Conservation (phyloP, 371 early-diverging fungal genomes). For the Lichtheimia ramosa region DNA sequence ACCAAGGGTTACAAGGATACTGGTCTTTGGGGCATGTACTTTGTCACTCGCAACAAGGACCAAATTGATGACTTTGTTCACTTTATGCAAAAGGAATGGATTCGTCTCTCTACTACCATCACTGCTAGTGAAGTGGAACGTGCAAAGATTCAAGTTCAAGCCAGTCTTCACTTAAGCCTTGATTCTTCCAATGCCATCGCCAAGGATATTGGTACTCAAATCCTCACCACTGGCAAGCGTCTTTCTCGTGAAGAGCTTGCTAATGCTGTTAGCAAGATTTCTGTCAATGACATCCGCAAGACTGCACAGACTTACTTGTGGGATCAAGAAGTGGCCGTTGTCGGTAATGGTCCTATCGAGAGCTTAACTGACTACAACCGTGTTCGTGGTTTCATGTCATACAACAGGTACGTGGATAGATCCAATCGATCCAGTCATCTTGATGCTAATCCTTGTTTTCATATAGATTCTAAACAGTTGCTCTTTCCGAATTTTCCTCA, state of each 20-base stretch:
- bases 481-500: neutral
- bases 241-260: constrained; percentile 82
- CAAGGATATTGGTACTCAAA: constrained; percentile 93
- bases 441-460: neutral
- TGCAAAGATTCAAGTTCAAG: constrained; percentile 94
- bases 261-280: constrained; percentile 77
- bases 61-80: constrained; percentile 85
- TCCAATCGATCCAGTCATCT: neutral
- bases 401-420: constrained; percentile 31
- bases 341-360: constrained; percentile 54
- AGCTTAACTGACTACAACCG: constrained; percentile 85
- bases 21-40: constrained; percentile 93
- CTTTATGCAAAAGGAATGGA: constrained; percentile 89
- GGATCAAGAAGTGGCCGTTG: constrained; percentile 69
- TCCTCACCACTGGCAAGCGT: constrained; percentile 87
- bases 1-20: constrained; percentile 95
- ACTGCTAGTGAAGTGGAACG: constrained; percentile 90
- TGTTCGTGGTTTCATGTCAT: constrained; percentile 76
- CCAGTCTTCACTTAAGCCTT: constrained; percentile 72
- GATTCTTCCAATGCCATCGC: constrained; percentile 88
- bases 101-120: constrained; percentile 78
- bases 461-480: neutral
- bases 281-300: constrained; percentile 78
- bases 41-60: constrained; percentile 74
- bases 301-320: constrained; percentile 81